Base-by-base conservation (phyloP, 2,329 filamentous ascomycete species). In the Alternaria panax region DNA sequence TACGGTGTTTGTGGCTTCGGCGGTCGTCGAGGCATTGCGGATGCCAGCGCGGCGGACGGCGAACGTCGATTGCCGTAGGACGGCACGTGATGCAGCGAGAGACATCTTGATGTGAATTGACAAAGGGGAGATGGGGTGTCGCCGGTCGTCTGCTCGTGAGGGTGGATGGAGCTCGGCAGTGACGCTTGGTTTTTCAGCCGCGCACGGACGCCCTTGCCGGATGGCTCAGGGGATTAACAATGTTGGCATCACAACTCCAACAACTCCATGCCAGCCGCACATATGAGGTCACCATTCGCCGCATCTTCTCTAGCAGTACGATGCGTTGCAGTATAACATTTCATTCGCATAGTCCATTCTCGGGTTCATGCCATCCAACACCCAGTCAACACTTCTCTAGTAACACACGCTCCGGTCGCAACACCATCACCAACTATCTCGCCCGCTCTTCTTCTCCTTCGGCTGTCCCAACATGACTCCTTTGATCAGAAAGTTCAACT, bases 1-100 rank as follows among this genome's bases (percentile, higher is more conserved):
- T 47, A 79, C 81, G 25, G 79, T 77, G 50, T 75, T 75, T 64
- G 81, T 76, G 66, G 79, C 80, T 71, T 82, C 80, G 67, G 82
- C 76, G 34, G 81, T 82, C 48, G 79, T 80, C 53, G 83, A 84
- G 70, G 81, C 81, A 73, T 81, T 80, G 78, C 82, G 82, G 59
- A 80, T 64, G 75, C 79, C 79, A 45, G 79, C 68, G 68, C 78
- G 73, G 61, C 78, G 74, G 67, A 80, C 73, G 65, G 77, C 70
- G 66, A 80, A 77, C 74, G 76, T 74, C 70, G 80, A 77, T 63
- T 75, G 78, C 76, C 82, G 76, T 65, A 80, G 71, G 70, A 82
- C 75, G 68, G 79, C 78, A 68, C 81, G 80, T 66, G 82, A 78
- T 71, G 78, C 75, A 62, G 78, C 72, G 70, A 82, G 75, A 75